phyloP scores from a whole-genome alignment of 768 basidiomycete species.

The Boletus tylopilopsis region DNA sequence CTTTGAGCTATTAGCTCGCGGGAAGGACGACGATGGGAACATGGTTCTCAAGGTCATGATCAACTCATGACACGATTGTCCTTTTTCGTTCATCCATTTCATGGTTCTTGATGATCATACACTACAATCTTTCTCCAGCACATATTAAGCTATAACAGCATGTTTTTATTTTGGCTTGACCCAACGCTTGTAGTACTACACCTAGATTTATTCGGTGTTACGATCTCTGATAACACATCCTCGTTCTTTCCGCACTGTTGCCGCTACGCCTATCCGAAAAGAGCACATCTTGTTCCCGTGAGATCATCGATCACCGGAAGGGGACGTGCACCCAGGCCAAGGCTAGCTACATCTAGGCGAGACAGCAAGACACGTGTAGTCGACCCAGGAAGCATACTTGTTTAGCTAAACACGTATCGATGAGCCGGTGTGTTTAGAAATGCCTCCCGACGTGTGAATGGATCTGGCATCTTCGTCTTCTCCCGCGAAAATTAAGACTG shows the following conservation, averaged over 20 bases:
- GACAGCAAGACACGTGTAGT: conserved; percentile 7
- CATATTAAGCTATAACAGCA: conserved; percentile 11
- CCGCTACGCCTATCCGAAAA: not conserved
- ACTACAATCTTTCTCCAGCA: not conserved
- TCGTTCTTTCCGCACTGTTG: conserved; percentile 1
- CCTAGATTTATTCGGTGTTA: conserved; percentile 23
- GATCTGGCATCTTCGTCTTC: conserved; percentile 16
- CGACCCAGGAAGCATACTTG: not conserved
- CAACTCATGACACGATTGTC: conserved; percentile 31
- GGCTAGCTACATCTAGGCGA: conserved; percentile 7
- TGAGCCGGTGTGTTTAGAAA: conserved; percentile 2
- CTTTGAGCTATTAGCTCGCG: conserved; percentile 77
- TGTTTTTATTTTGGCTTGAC: conserved; percentile 10
- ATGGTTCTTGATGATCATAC: conserved; percentile 3
- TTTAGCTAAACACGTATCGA: conserved; percentile 12
- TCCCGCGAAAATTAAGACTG: conserved; percentile 25
- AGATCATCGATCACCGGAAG: conserved; percentile 12
- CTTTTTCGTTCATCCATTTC: not conserved
- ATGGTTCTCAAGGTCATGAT: conserved; percentile 93
- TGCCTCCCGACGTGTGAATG: conserved; percentile 19
- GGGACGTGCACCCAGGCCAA: not conserved
- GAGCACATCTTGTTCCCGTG: not conserved
- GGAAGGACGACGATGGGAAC: conserved; percentile 73
- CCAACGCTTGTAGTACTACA: conserved; percentile 10
- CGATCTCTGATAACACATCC: conserved; percentile 3